phyloP scores from a whole-genome alignment of 169 alveolate species.

The Eimeria zaria region DNA sequence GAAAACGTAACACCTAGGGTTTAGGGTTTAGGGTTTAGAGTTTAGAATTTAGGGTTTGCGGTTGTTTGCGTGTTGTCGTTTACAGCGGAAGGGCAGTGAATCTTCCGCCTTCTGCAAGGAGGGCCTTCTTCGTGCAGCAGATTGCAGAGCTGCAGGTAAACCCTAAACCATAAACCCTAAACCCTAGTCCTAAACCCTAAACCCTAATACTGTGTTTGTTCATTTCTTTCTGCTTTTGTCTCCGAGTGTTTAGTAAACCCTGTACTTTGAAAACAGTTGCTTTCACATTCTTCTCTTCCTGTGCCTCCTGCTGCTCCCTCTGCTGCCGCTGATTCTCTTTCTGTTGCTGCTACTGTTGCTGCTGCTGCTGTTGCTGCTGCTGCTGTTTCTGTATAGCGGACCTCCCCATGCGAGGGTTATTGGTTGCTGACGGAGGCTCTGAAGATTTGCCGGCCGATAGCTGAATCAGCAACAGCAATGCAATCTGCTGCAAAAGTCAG shows the following conservation, averaged over 20 bases:
- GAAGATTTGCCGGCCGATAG: neutral
- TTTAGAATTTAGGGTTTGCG: neutral
- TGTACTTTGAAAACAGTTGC: no score
- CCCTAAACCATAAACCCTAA: constrained; percentile 1
- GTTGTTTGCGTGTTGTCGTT: neutral
- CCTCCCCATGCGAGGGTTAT: neutral
- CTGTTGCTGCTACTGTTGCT: constrained; percentile 15
- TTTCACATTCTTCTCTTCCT: no score
- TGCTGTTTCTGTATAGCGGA: neutral
- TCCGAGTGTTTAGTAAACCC: neutral
- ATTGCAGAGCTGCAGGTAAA: constrained; percentile 7
- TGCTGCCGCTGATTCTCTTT: neutral
- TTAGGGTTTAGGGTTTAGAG: constrained; percentile 20
- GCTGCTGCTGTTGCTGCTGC: constrained; percentile 23
- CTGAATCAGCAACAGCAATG: constrained; percentile 16
- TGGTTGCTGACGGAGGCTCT: constrained; percentile 33
- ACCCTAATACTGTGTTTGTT: neutral
- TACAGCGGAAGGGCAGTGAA: constrained; percentile 19
- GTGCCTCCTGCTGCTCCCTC: neutral
- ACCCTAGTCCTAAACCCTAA: neutral
- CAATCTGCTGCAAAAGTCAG: constrained; percentile 27
- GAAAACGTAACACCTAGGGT: neutral
- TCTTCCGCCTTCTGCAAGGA: constrained; percentile 23
- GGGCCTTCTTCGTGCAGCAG: constrained; percentile 36
- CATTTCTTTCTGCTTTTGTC: no score